phyloP scores from a whole-genome alignment of 2,329 filamentous ascomycete species.

The Penicillium sp. region DNA sequence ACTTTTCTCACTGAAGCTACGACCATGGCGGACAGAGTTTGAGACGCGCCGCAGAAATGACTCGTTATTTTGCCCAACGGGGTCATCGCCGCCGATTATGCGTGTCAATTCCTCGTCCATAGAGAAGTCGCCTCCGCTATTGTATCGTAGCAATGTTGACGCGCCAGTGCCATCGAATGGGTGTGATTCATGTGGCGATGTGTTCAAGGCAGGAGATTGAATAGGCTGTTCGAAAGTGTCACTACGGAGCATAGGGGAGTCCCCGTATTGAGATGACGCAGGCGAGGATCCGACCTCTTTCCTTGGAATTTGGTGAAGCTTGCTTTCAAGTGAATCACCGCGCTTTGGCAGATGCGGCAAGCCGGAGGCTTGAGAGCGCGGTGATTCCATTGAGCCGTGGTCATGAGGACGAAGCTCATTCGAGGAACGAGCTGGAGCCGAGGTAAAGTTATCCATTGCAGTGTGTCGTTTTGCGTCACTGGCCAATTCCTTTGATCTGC shows the following conservation, averaged over 20 bases:
- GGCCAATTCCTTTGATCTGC: slow-evolving; percentile 18
- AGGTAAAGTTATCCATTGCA: slow-evolving; percentile 26
- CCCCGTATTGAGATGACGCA: slow-evolving; percentile 33
- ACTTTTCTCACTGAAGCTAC: slow-evolving; percentile 73
- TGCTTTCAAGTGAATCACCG: slow-evolving; percentile 58
- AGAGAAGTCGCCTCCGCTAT: slow-evolving; percentile 79
- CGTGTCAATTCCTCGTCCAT: slow-evolving; percentile 95
- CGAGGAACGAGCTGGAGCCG: slow-evolving; percentile 51
- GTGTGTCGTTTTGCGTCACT: slow-evolving; percentile 16
- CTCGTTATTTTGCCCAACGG: slow-evolving; percentile 53
- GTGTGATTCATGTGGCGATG: slow-evolving; percentile 37
- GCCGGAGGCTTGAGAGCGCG: slow-evolving; percentile 31
- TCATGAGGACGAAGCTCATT: slow-evolving; percentile 57
- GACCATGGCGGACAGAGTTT: slow-evolving; percentile 88
- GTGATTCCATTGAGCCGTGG: slow-evolving; percentile 46
- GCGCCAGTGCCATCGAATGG: slow-evolving; percentile 53
- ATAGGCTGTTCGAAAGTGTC: slow-evolving; percentile 11
- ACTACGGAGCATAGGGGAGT: slow-evolving; percentile 42
- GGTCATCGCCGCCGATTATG: slow-evolving; percentile 74
- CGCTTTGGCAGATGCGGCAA: slow-evolving; percentile 50
- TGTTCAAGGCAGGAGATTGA: slow-evolving; percentile 45
- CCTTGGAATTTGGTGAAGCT: slow-evolving; percentile 55
- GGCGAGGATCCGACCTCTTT: slow-evolving; percentile 57
- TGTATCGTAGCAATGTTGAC: slow-evolving; percentile 68
- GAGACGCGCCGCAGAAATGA: slow-evolving; percentile 86